phyloP scores from a whole-genome alignment of 1,139 yeast genomes.

The Geotrichum australiense region DNA sequence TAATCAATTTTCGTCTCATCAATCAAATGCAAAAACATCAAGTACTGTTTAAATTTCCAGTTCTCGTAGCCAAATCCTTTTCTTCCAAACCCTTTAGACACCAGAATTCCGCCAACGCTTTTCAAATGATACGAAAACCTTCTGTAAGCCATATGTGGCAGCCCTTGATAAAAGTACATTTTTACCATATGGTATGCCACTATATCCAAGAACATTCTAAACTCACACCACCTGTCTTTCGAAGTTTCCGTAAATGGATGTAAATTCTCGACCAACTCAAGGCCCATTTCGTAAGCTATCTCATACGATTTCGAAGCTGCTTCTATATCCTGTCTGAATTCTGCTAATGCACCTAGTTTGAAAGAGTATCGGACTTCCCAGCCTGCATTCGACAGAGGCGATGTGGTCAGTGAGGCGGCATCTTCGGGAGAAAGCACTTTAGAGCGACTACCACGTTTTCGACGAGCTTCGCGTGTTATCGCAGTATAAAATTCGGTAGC shows the following conservation, averaged over 20 bases:
- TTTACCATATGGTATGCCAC: slow-evolving; percentile 58
- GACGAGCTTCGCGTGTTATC: slow-evolving; percentile 37
- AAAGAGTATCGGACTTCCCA: slow-evolving; percentile 47
- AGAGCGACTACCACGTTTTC: slow-evolving; percentile 25
- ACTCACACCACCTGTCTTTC: slow-evolving; percentile 37
- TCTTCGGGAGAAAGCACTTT: slow-evolving; percentile 19
- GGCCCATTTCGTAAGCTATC: slow-evolving; percentile 42
- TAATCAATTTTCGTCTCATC: slow-evolving; percentile 27
- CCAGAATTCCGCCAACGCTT: slow-evolving; percentile 36
- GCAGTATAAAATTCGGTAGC: slow-evolving; percentile 40
- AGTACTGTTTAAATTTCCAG: slow-evolving; percentile 39
- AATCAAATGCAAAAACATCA: slow-evolving; percentile 55
- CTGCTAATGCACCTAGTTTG: slow-evolving; percentile 44
- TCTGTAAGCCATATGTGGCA: slow-evolving; percentile 51
- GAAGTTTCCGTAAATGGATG: slow-evolving; percentile 19
- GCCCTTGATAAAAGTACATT: slow-evolving; percentile 54
- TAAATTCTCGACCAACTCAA: slow-evolving; percentile 35
- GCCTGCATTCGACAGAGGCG: slow-evolving; percentile 31
- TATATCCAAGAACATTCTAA: slow-evolving; percentile 49
- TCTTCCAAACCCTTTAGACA: slow-evolving; percentile 21
- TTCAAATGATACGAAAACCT: slow-evolving; percentile 60
- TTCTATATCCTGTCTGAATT: slow-evolving; percentile 43
- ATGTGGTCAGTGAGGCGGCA: slow-evolving; percentile 18
- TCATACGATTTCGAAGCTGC: slow-evolving; percentile 44
- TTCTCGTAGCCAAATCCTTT: slow-evolving; percentile 32